Evolutionary conservation across 202 grass and related monocot genomes (phyloP).

Genomic region (Setaria italica): DNA sequence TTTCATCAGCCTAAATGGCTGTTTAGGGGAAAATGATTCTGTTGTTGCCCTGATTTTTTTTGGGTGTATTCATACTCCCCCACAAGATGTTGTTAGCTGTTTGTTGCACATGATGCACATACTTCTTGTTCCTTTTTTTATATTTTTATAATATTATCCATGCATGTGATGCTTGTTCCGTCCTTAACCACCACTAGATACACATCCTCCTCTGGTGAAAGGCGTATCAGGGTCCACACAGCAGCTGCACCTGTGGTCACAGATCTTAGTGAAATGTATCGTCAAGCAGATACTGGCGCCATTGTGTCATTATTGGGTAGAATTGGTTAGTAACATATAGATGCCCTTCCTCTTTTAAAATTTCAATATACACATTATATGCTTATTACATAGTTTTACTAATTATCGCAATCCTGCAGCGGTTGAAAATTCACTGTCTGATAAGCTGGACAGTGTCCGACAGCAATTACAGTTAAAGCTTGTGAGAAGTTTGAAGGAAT

Average conservation of each 20-base stretch:
- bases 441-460: conserved; percentile 88
- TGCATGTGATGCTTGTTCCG: conserved; percentile 42
- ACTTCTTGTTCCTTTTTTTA: conserved; percentile 2
- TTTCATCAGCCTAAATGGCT: neutral
- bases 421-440: conserved; percentile 87
- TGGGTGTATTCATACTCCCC: neutral
- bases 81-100: neutral
- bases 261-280: conserved; percentile 99
- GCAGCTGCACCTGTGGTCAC: conserved; percentile 90
- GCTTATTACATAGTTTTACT: conserved; percentile 30
- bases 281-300: conserved; percentile 92
- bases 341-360: conserved; percentile 23
- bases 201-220: conserved; percentile 93
- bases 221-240: conserved; percentile 97
- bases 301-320: conserved; percentile 78
- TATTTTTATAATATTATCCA: conserved; percentile 30
- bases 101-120: neutral
- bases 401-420: conserved; percentile 59
- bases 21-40: neutral
- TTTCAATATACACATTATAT: conserved; percentile 34
- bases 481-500: conserved; percentile 92
- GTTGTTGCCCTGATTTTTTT: neutral
- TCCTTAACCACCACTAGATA: conserved; percentile 80
- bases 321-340: conserved; percentile 63
- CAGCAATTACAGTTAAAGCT: conserved; percentile 92